These are phyloP conservation scores for Agrocybe pediades DNA, from an alignment of 768 basidiomycete genomes.

Conservation along the genomic window DNA sequence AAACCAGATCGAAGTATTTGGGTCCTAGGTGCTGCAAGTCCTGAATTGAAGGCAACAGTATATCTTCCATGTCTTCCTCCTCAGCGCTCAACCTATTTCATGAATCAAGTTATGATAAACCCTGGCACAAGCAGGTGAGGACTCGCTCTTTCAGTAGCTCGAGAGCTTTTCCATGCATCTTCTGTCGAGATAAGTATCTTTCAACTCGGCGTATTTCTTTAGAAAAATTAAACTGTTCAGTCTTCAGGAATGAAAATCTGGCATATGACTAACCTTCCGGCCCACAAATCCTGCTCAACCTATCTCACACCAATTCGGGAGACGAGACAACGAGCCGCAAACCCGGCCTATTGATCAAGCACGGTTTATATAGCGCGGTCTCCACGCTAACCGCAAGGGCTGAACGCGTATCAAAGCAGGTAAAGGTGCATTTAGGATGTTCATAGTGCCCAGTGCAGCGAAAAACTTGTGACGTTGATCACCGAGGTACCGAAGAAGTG, in stretches of 20 bases:
- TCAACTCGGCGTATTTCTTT: constrained; percentile 90
- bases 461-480: constrained; percentile 87
- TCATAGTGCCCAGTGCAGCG: constrained; percentile 72
- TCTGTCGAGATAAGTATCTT: constrained; percentile 90
- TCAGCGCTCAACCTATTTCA: constrained; percentile 72
- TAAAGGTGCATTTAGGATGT: constrained; percentile 71
- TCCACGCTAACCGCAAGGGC: constrained; percentile 89
- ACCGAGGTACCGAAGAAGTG: constrained; percentile 83
- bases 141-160: constrained; percentile 81
- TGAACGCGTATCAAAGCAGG: constrained; percentile 78
- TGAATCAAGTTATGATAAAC: not conserved
- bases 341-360: constrained; percentile 77
- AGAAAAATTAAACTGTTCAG: not conserved
- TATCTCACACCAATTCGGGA: constrained; percentile 98
- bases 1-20: constrained; percentile 79
- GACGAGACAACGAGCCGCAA: constrained; percentile 84
- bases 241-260: not conserved
- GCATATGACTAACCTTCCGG: constrained; percentile 63
- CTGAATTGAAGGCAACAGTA: constrained; percentile 78
- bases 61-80: constrained; percentile 76
- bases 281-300: constrained; percentile 77
- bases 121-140: not conserved
- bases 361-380: constrained; percentile 93
- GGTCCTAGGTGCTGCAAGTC: constrained; percentile 92
- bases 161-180: constrained; percentile 92